phyloP scores from a whole-genome alignment of 768 basidiomycete genomes.

The Hysterangium stoloniferum region DNA sequence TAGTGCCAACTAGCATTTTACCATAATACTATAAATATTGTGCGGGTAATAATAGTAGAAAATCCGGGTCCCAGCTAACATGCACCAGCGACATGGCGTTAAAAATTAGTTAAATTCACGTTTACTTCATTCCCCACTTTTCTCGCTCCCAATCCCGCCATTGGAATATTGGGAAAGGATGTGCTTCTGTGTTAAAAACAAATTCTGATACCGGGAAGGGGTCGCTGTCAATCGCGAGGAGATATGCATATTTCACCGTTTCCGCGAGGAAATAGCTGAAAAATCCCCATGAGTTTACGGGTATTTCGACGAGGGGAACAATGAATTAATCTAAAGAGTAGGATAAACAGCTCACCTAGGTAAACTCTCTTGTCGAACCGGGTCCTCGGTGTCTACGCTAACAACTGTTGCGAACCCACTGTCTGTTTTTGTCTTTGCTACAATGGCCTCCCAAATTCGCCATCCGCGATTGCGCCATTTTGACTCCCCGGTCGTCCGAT shows the following conservation, averaged over 20 bases:
- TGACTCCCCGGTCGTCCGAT: conserved; percentile 5
- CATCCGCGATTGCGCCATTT: conserved; percentile 22
- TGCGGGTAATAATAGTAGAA: no score
- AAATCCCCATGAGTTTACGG: not conserved
- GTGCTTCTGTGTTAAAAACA: conserved; percentile 20
- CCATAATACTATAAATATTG: no score
- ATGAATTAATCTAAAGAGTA: no score
- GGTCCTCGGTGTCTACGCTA: not conserved
- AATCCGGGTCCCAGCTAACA: no score
- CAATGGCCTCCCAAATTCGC: conserved; percentile 19
- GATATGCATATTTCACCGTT: conserved; percentile 18
- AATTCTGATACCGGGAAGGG: conserved; percentile 13
- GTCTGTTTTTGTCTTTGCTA: conserved; percentile 13
- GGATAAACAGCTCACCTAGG: conserved; percentile 9
- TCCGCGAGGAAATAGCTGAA: conserved; percentile 17
- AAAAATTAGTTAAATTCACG: no score
- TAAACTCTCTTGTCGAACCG: conserved; percentile 1
- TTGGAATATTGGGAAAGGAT: conserved; percentile 17
- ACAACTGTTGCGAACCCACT: conserved; percentile 16
- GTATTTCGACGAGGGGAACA: not conserved
- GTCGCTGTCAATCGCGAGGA: conserved; percentile 12
- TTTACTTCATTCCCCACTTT: not conserved
- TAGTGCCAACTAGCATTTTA: no score
- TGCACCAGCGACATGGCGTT: no score
- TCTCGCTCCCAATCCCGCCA: conserved; percentile 10